Evolutionary conservation across 2,329 filamentous ascomycete species (phyloP), one percentile per base, ranked within the genome.

Genomic region (Colletotrichum sansevieriae): DNA sequence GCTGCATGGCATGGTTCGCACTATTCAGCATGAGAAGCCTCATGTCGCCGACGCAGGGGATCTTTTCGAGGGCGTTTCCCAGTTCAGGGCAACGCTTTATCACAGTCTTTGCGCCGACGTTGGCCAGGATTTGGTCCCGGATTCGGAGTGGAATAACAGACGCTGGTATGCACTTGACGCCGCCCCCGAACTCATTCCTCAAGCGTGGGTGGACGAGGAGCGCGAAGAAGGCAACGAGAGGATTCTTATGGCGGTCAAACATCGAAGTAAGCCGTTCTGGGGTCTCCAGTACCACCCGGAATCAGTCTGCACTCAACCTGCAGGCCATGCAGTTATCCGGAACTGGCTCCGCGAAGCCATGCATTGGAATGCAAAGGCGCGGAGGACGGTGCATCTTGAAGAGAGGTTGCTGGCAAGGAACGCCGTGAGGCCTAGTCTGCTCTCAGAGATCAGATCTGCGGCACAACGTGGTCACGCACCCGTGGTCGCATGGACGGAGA

Each of bases 281-380:
- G 95, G 92, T 0, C 84, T 97, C 18, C 95, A 97, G 76, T 97
- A 96, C 74, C 94, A 97, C 75, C 94, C 94, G 0, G 94, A 98
- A 78, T 97, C 93, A 0, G 88, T 94, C 13, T 97, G 94, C 77
- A 97, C 94, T 4, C 92, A 93, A 44, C 80, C 83, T 3, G 85
- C 87, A 68, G 90, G 92, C 1, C 87, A 85, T 20, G 80, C 82
- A 13, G 83, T 97, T 29, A 83, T 97, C 41, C 79, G 79, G 58
- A 93, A 92, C 74, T 97, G 94, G 93, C 96, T 94, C 85, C 76
- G 78, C 4, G 83, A 88, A 75, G 90, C 90, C 1, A 79, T 84
- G 63, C 76, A 78, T 47, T 94, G 91, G 88, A 92, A 90, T 56
- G 74, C 6, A 25, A 35, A 79, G 37, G 65, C 68, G 13, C 72